These are phyloP conservation scores for Takashimella tepidaria DNA, from an alignment of 1,284 basidiomycete species.

Conservation along the genomic window DNA sequence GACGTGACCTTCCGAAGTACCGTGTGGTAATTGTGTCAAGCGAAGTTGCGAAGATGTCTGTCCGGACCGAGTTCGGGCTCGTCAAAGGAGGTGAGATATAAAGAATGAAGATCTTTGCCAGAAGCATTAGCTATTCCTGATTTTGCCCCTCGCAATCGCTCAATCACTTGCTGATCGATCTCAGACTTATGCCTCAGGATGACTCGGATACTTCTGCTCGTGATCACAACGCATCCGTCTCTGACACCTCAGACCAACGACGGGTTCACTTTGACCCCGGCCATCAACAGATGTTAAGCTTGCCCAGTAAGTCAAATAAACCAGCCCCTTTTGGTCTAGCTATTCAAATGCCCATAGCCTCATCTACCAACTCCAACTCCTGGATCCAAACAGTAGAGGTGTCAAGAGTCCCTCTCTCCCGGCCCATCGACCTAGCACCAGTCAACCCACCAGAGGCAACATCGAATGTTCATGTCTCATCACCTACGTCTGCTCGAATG, in stretches of 20 bases:
- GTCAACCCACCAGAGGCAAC: background rate
- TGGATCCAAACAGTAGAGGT: background rate
- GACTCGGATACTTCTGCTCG: background rate
- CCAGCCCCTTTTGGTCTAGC: background rate
- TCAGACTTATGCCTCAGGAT: slow-evolving; percentile 9
- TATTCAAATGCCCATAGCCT: too few relatives aligned
- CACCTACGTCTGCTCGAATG: background rate
- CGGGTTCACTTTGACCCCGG: background rate
- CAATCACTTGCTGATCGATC: slow-evolving; percentile 7
- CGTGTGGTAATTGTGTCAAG: slow-evolving; percentile 34
- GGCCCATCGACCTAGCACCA: background rate
- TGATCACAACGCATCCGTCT: background rate
- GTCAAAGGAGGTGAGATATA: slow-evolving; percentile 19
- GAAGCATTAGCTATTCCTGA: slow-evolving; percentile 7
- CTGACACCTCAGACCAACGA: background rate
- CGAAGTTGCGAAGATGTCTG: slow-evolving; percentile 32
- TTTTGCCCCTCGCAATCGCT: slow-evolving; percentile 1
- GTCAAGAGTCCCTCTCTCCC: background rate
- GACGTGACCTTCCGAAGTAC: slow-evolving; percentile 15
- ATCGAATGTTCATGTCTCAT: background rate
- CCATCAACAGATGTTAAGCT: background rate
- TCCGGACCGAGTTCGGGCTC: slow-evolving; percentile 24
- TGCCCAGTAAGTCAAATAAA: background rate
- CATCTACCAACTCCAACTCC: background rate
- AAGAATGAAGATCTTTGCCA: background rate